Evolutionary conservation across 83 land plant genomes (phyloP).

Genomic region (Picea mariana): DNA sequence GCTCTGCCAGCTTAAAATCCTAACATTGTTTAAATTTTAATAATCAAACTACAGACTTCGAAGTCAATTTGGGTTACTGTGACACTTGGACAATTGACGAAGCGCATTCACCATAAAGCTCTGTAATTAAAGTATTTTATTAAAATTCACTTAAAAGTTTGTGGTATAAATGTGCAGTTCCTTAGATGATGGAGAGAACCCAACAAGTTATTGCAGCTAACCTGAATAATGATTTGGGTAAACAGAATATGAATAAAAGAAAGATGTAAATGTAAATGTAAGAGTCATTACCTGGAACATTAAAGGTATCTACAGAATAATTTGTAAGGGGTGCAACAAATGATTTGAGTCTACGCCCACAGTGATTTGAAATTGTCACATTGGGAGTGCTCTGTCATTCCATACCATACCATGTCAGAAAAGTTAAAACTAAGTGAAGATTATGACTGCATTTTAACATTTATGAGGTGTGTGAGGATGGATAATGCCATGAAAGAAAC

Average conservation of each 20-base stretch:
- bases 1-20: background rate
- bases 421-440: background rate
- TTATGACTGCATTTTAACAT: too few relatives aligned
- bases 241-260: background rate
- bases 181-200: too few relatives aligned
- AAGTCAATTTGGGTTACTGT: background rate
- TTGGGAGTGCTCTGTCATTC: slow-evolving; percentile 34
- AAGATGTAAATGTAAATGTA: background rate
- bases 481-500: background rate
- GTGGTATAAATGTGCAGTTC: too few relatives aligned
- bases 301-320: slow-evolving; percentile 47
- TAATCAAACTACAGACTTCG: background rate
- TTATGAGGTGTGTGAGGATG: background rate
- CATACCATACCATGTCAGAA: background rate
- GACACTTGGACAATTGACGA: background rate
- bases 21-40: background rate
- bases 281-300: slow-evolving; percentile 45
- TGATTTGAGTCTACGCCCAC: slow-evolving; percentile 64
- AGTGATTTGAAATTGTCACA: slow-evolving; percentile 55
- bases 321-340: slow-evolving; percentile 54
- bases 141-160: too few relatives aligned
- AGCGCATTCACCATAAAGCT: too few relatives aligned
- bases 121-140: too few relatives aligned
- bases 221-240: background rate
- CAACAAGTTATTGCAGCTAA: background rate